phyloP scores from a whole-genome alignment of 208 protist species.

The Borovskyia barvae region DNA sequence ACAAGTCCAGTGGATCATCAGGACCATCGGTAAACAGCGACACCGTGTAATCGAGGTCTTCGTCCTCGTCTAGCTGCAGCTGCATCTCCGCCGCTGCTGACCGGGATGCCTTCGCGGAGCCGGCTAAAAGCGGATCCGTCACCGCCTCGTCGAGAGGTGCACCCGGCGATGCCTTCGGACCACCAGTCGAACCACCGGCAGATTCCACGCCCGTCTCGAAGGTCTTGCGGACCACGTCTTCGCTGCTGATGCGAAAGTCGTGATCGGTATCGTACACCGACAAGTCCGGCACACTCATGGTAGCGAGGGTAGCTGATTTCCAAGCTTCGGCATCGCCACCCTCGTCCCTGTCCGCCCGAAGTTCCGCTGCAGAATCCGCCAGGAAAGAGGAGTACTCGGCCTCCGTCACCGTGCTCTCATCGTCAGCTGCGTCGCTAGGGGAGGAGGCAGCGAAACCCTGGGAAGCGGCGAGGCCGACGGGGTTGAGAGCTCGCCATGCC shows the following conservation, averaged over 20 bases:
- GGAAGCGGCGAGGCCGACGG: constrained; percentile 19
- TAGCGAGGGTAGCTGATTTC: constrained; percentile 31
- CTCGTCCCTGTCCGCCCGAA: background rate
- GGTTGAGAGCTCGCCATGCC: constrained; percentile 29
- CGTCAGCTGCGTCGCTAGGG: background rate
- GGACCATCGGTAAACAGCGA: constrained; percentile 12
- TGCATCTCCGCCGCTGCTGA: constrained; percentile 20
- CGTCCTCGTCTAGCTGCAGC: constrained; percentile 29
- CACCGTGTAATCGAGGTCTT: constrained; percentile 32
- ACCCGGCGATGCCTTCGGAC: constrained; percentile 3
- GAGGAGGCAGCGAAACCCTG: constrained; percentile 7
- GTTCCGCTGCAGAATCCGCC: constrained; percentile 3
- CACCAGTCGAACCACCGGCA: constrained; percentile 1
- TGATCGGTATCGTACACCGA: constrained; percentile 66
- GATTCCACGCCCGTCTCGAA: constrained; percentile 19
- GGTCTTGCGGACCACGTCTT: constrained; percentile 36
- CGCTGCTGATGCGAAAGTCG: constrained; percentile 67
- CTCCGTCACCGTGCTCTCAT: constrained; percentile 9
- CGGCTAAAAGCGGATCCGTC: too few relatives aligned
- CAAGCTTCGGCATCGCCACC: constrained; percentile 11
- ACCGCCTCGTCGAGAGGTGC: too few relatives aligned
- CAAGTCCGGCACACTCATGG: constrained; percentile 59
- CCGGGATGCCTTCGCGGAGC: background rate
- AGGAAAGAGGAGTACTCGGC: constrained; percentile 22
- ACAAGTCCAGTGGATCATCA: constrained; percentile 17